Evolutionary conservation across 2,329 filamentous ascomycete species (phyloP), one percentile per base, ranked within the genome.

Genomic region (Phyllosticta paracitricarpa): DNA sequence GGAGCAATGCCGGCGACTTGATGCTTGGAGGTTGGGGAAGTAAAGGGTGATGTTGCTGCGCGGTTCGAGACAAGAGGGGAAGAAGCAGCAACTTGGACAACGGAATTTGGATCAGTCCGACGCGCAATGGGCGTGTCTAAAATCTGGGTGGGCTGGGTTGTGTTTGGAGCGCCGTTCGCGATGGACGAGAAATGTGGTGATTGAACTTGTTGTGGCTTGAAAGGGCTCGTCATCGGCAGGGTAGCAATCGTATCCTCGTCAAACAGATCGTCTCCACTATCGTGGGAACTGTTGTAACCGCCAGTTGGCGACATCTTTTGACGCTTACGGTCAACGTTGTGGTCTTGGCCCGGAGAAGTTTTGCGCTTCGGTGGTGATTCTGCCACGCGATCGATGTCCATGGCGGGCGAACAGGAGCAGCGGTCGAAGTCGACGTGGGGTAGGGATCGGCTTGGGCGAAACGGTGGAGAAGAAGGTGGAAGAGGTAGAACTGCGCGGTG

Each of bases 71-170:
- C 40, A n/a, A 86, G 81, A 1, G 91, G 92, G 0, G 93, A 97
- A 2, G 92, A 97, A n/a, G 90, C 89, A 30, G 88, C 86, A 2
- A 97, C 92, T 72, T 96, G 92, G 61, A 97, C 78, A 57, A 81
- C 71, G 48, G 79, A 25, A 56, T 64, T 51, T 22, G 65, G 61
- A 52, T 67, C 67, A 28, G 69, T 70, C 33, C 72, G 71, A 26
- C 68, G 70, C 51, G 72, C 65, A 35, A 72, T 68, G 2, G 76
- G 73, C 56, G 73, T 72, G 17, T 78, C 76, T 26, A 86, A 72
- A 35, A 84, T 74, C 67, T 87, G 84, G 10, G 82, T 87, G 0
- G 85, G 83, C 67, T 87, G 84, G 14, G 84, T 86, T 54, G 51
- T 24, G 4, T 17, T n/a, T 4, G 48, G 25, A 9, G 26, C 17